These are phyloP conservation scores for Malassezia cuniculi DNA, from an alignment of 1,284 basidiomycete species.

Conservation along the genomic window DNA sequence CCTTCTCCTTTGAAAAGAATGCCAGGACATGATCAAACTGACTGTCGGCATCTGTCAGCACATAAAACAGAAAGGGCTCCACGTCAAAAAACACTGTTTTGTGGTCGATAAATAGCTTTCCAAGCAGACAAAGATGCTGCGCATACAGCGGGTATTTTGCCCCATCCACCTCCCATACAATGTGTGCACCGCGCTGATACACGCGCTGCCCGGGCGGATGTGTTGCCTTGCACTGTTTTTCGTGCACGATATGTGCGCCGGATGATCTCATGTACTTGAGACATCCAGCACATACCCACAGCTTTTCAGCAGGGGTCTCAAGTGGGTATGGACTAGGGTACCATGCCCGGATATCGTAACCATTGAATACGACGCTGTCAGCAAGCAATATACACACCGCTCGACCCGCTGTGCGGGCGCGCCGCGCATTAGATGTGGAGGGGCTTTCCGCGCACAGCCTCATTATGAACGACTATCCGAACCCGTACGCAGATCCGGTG, in stretches of 20 bases:
- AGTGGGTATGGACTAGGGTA: constrained; percentile 43
- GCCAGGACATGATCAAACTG: constrained; percentile 72
- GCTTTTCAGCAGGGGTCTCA: constrained; percentile 14
- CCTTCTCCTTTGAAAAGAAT: constrained; percentile 95
- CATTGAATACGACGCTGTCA: constrained; percentile 36
- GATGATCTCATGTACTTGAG: constrained; percentile 74
- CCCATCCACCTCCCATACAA: constrained; percentile 92
- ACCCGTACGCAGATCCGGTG: too few species aligned
- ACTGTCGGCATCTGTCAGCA: constrained; percentile 66
- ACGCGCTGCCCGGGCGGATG: constrained; percentile 80
- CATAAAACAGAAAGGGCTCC: constrained; percentile 64
- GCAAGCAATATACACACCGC: too few species aligned
- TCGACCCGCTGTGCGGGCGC: too few species aligned
- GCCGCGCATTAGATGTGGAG: too few species aligned
- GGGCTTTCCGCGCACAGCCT: too few species aligned
- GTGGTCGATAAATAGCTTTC: constrained; percentile 96
- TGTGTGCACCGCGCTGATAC: constrained; percentile 76
- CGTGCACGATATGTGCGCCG: constrained; percentile 25
- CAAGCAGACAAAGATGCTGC: constrained; percentile 86
- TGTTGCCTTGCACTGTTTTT: constrained; percentile 57
- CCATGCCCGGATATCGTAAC: constrained; percentile 43
- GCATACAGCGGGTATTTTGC: constrained; percentile 71
- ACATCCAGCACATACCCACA: constrained; percentile 70
- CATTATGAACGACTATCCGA: too few species aligned
- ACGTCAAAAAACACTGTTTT: constrained; percentile 92